phyloP scores from a whole-genome alignment of 2,329 filamentous ascomycete species.

The Nothopassalora personata region DNA sequence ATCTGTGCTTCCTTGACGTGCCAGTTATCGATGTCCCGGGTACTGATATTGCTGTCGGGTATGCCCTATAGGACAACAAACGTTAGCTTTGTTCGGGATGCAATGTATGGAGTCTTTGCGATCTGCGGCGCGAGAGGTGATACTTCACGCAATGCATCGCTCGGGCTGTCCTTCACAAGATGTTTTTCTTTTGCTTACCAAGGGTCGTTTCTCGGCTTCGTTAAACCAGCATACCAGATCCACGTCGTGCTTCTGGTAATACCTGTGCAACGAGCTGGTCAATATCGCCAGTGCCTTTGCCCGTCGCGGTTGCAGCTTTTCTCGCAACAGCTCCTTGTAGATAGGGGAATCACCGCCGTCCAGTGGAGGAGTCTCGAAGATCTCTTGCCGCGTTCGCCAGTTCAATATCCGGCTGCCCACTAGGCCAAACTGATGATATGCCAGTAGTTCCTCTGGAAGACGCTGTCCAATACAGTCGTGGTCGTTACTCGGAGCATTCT shows the following conservation, averaged over 20 bases:
- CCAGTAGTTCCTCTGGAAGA: slow-evolving; percentile 81
- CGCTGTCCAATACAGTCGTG: slow-evolving; percentile 88
- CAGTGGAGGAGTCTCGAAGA: slow-evolving; percentile 74
- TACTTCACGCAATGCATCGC: not conserved
- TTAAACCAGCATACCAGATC: slow-evolving; percentile 81
- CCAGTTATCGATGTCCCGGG: slow-evolving; percentile 55
- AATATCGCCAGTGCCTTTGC: slow-evolving; percentile 73
- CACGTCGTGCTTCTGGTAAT: slow-evolving; percentile 74
- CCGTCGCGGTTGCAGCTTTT: slow-evolving; percentile 67
- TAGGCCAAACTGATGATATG: slow-evolving; percentile 79
- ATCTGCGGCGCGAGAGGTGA: not conserved
- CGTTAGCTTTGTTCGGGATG: not conserved
- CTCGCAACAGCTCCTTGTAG: slow-evolving; percentile 70
- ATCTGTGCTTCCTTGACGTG: slow-evolving; percentile 52
- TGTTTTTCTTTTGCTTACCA: slow-evolving; percentile 5
- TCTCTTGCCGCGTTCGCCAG: slow-evolving; percentile 74
- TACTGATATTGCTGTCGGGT: slow-evolving; percentile 14
- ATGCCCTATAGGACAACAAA: slow-evolving; percentile 13
- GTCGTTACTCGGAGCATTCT: slow-evolving; percentile 72
- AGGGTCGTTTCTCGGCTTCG: slow-evolving; percentile 53
- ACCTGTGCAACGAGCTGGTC: slow-evolving; percentile 73
- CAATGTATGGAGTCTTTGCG: not conserved
- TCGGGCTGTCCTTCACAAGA: not conserved
- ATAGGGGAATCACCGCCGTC: slow-evolving; percentile 75
- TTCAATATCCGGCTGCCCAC: slow-evolving; percentile 74